phyloP scores from a whole-genome alignment of 495 filamentous ascomycete genomes.

The Hyaloscypha variabilis region DNA sequence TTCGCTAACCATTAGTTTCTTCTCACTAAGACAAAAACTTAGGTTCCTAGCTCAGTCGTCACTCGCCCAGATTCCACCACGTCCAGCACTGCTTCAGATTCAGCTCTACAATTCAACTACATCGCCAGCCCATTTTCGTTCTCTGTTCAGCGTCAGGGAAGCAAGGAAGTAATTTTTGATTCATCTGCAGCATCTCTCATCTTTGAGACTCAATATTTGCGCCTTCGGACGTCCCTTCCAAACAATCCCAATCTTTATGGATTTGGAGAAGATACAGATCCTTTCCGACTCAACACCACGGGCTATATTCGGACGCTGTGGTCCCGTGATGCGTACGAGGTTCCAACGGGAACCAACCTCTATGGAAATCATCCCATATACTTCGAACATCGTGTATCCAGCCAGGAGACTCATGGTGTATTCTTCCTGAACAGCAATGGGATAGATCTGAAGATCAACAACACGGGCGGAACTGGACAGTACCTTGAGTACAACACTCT shows the following conservation, averaged over 20 bases:
- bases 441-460: conserved; percentile 85
- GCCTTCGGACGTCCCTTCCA: conserved; percentile 70
- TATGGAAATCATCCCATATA: conserved; percentile 88
- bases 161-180: conserved; percentile 80
- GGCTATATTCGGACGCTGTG: conserved; percentile 82
- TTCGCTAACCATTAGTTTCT: no score
- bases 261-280: conserved; percentile 78
- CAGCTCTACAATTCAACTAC: conserved; percentile 57
- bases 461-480: conserved; percentile 59
- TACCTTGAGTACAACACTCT: conserved; percentile 86
- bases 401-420: conserved; percentile 80
- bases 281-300: conserved; percentile 68
- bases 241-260: conserved; percentile 74
- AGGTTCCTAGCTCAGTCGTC: no score
- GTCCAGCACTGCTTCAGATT: no score
- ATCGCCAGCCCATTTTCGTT: conserved; percentile 75
- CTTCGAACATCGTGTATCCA: conserved; percentile 71
- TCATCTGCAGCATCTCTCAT: conserved; percentile 68
- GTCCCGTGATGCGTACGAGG: conserved; percentile 72
- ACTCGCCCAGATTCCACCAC: no score
- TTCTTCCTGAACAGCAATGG: conserved; percentile 84
- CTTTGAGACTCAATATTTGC: conserved; percentile 80
- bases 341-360: conserved; percentile 68
- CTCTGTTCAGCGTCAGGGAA: conserved; percentile 60
- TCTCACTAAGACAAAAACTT: no score